Base-by-base conservation (phyloP, 305 asterid genomes). In the Petunia hybrid region DNA sequence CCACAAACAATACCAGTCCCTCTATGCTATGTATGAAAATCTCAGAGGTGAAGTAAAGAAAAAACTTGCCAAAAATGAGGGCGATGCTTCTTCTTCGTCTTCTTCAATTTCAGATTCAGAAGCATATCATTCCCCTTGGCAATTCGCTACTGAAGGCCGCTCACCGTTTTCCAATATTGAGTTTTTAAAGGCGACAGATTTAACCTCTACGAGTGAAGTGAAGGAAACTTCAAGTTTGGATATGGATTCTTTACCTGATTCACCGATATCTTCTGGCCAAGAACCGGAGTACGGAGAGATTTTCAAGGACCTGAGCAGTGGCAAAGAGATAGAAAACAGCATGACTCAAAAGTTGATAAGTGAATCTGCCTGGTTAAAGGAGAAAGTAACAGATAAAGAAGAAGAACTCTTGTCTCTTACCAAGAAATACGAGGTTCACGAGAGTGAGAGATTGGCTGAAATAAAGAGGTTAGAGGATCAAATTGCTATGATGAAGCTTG, bases 1-100 rank as follows among this genome's bases (percentile, higher is more conserved):
- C 89, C 91, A 91, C 74, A 84, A 88, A 80, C 96, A 91, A 56
- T 95, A 93, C 82, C 91, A 91, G 48, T 83, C 91, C 4, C 81
- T 93, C 0, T 89, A 90, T 88, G 84, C 84, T 42, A 85, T 90
- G 41, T 92, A 95, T 42, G 93, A 87, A 48, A 87, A 91, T 79
- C 84, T 93, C 76, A 89, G 88, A 75, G 91, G 85, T 4, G 90
- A 90, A 82, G 95, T 91, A 60, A 93, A 88, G 87, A 85, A 84
- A 61, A 86, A 83, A 4, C 82, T 92, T 3, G 78, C 16, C 31
- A 85, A 53, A 56, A 87, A 85, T 6, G 84, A 80, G 12, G 78
- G 53, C 6, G 64, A 51, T 6, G 78, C 46, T 73, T 62, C 86
- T 56, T 82, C 90, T 38, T 70, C 90, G n/a, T 81, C 85, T 12